phyloP scores from a whole-genome alignment of 192 early-diverging fungal genomes.

The Coemansia sp. region DNA sequence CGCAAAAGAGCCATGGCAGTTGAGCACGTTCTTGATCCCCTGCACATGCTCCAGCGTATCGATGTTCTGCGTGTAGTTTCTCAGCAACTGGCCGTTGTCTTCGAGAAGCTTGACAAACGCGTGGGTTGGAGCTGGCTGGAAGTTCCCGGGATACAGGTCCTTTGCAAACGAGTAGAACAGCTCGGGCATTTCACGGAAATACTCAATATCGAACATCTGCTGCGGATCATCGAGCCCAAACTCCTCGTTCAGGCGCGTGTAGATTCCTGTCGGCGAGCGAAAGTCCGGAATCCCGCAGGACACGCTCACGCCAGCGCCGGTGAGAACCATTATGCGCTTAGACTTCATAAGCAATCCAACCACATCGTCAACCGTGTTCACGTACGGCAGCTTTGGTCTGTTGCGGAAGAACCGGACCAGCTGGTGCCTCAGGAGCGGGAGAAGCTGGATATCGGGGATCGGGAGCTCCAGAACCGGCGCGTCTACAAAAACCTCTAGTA shows the following conservation, averaged over 20 bases:
- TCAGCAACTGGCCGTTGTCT: constrained; percentile 76
- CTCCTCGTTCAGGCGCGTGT: constrained; percentile 77
- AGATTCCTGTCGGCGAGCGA: constrained; percentile 90
- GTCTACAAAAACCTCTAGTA: constrained; percentile 66
- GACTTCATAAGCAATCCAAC: constrained; percentile 59
- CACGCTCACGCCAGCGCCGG: constrained; percentile 82
- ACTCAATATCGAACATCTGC: constrained; percentile 95
- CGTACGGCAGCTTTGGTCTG: constrained; percentile 52
- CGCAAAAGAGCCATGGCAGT: constrained; percentile 98
- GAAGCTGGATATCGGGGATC: constrained; percentile 60
- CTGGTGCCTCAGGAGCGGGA: constrained; percentile 60
- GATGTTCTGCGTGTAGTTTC: constrained; percentile 99
- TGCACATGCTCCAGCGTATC: constrained; percentile 90
- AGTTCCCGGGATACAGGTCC: constrained; percentile 89
- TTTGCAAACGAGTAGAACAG: constrained; percentile 96
- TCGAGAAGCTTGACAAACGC: constrained; percentile 89
- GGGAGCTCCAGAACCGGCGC: constrained; percentile 39
- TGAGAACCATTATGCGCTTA: constrained; percentile 84
- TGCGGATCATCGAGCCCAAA: constrained; percentile 92
- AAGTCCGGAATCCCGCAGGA: constrained; percentile 98
- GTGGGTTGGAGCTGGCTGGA: constrained; percentile 83
- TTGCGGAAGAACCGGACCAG: constrained; percentile 61
- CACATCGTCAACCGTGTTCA: constrained; percentile 69
- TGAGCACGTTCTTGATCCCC: constrained; percentile 77
- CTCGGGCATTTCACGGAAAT: constrained; percentile 80